Conservation (phyloP, 139 green algal species). For the Astrephomene gubernaculifera region DNA sequence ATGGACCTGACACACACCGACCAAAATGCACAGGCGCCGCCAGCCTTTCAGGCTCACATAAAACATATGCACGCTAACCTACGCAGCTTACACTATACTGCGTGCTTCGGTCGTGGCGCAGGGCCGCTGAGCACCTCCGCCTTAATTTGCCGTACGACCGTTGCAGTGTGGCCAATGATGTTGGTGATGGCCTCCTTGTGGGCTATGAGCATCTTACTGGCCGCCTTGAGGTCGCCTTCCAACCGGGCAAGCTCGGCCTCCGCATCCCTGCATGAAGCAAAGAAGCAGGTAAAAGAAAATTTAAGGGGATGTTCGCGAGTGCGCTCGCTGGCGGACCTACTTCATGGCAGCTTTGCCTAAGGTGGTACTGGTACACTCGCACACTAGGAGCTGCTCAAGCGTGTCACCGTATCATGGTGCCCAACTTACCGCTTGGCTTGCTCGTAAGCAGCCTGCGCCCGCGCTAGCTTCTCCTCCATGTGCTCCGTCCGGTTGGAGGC, state of each 20-base stretch:
- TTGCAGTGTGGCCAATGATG: background rate
- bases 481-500: slow-evolving; percentile 54
- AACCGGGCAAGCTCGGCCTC: slow-evolving; percentile 68
- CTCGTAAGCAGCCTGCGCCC: slow-evolving; percentile 57
- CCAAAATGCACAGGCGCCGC: too few species aligned
- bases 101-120: background rate
- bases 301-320: background rate
- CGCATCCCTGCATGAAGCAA: slow-evolving; percentile 39
- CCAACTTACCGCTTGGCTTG: slow-evolving; percentile 66
- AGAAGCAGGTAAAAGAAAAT: background rate
- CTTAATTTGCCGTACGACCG: background rate
- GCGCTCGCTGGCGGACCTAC: too few species aligned
- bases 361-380: background rate
- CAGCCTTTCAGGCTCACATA: too few species aligned
- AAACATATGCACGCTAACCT: background rate
- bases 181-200: slow-evolving; percentile 48
- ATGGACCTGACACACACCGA: too few species aligned
- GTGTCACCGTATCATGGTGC: too few species aligned
- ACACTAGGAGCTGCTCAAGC: background rate
- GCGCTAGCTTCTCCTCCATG: slow-evolving; percentile 59
- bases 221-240: slow-evolving; percentile 65
- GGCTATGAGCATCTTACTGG: slow-evolving; percentile 68
- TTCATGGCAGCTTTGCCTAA: background rate
- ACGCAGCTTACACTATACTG: too few species aligned
- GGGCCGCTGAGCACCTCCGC: background rate